Evolutionary conservation across 331 rosid species (phyloP), one percentile per base, ranked within the genome.

Genomic region (Malus hybrid): DNA sequence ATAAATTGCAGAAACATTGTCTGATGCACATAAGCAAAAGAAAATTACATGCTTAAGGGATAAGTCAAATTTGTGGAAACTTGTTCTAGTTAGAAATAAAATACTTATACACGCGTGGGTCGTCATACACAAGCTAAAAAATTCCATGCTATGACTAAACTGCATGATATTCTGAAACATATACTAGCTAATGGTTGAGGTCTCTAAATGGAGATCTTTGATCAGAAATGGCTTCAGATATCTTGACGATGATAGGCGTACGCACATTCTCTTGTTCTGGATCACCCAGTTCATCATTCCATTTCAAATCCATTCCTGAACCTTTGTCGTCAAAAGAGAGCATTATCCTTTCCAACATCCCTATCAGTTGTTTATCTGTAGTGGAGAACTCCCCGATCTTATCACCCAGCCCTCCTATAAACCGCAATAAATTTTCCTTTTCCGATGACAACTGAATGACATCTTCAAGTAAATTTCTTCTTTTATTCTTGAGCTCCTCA

Each of bases 201-300:
- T 88, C 90, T 85, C 87, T 80, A 73, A 91, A 91, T 36, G 96
- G 97, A 1, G 88, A 73, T 81, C 96, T 91, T 71, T 59, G 16
- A 42, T 86, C 86, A 48, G 80, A 75, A 32, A 82, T 72, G 69
- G 71, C 83, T 66, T 86, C 90, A 71, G 63, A 56, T 80, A 75
- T 88, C 87, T 86, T 90, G 70, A 54, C 64, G 16, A 75, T 66
- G 3, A 68, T 42, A 27, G 90, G 83, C 70, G 84, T 63, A 42
- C 76, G 76, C 72, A 71, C 79, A 68, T 86, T 91, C 83, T 89
- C 85, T 81, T 86, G 84, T 19, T 70, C 77, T 71, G 68, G 46
- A 13, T 67, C 48, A 65, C 56, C 44, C 33, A 81, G 79, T 12
- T 48, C 88, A 31, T 76, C 86, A 32, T 78, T 87, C 61, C 61